phyloP scores from a whole-genome alignment of 192 early-diverging fungal species.

The Coemansia sp. region DNA sequence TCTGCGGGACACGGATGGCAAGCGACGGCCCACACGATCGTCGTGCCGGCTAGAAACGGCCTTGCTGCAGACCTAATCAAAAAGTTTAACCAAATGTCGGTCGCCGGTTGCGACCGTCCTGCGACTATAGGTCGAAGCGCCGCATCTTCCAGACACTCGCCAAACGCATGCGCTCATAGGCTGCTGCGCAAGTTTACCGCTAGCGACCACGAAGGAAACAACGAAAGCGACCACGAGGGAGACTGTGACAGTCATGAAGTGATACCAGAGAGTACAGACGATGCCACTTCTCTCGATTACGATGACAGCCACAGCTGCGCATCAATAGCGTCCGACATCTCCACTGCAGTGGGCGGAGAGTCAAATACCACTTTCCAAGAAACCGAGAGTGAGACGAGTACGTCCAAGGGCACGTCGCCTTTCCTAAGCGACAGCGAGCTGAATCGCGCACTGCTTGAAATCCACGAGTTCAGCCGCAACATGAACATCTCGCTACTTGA shows the following conservation, averaged over 20 bases:
- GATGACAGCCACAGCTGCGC: neutral
- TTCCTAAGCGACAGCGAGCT: slow-evolving; percentile 50
- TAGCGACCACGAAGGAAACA: neutral
- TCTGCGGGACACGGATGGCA: slow-evolving; percentile 12
- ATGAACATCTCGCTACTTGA: slow-evolving; percentile 42
- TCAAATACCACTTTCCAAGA: neutral
- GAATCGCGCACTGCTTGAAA: slow-evolving; percentile 42
- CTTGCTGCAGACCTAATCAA: slow-evolving; percentile 46
- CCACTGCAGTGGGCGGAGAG: neutral
- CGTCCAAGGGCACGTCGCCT: slow-evolving; percentile 15
- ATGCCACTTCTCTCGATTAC: neutral
- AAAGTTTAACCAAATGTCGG: slow-evolving; percentile 49
- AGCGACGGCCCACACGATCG: neutral
- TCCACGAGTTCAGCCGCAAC: slow-evolving; percentile 46
- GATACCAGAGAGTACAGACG: neutral
- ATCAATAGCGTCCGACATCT: neutral
- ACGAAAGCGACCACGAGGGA: neutral
- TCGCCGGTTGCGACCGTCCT: neutral
- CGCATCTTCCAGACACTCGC: neutral
- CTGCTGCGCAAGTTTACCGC: neutral
- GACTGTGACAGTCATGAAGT: neutral
- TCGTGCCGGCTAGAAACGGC: slow-evolving; percentile 27
- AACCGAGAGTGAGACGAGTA: neutral
- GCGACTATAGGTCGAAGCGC: slow-evolving; percentile 13
- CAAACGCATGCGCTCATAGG: neutral